Evolutionary conservation across 1,139 yeast species (phyloP).

Genomic region (Geotrichum citri-aurantii): DNA sequence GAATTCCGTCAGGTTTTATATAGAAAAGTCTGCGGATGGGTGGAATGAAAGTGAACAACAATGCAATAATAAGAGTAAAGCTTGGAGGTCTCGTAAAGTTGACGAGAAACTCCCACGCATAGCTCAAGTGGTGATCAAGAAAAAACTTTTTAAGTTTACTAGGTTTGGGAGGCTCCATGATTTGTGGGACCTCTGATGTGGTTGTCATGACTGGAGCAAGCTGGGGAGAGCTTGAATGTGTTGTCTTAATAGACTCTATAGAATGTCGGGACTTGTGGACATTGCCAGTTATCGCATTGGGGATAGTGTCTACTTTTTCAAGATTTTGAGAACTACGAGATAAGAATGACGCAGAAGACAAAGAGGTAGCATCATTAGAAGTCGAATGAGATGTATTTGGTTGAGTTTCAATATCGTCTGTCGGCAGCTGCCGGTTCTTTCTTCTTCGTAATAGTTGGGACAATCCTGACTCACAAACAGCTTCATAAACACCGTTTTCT

Average conservation of each 20-base stretch:
- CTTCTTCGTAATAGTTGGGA: background rate
- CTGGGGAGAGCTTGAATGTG: background rate
- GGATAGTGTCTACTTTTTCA: background rate
- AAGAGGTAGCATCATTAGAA: background rate
- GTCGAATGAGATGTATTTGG: background rate
- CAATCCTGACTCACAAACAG: constrained; percentile 2
- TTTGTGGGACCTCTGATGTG: constrained; percentile 1
- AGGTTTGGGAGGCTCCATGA: background rate
- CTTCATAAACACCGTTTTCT: background rate
- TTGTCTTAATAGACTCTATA: background rate
- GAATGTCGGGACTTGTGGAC: background rate
- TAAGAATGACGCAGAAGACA: background rate
- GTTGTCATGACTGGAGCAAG: constrained; percentile 3
- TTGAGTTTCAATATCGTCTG: background rate
- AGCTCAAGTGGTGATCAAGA: constrained; percentile 22
- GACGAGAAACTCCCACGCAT: constrained; percentile 39
- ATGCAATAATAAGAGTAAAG: constrained; percentile 53
- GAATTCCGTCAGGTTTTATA: constrained; percentile 34
- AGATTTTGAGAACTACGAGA: background rate
- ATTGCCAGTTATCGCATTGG: background rate
- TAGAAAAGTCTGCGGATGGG: constrained; percentile 73
- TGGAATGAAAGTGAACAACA: constrained; percentile 73
- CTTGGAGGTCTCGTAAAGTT: constrained; percentile 74
- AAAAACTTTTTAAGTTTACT: background rate
- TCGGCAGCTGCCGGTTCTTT: background rate